Conservation (phyloP, 805 yeast species). For the Brettanomyces bruxellensis region DNA sequence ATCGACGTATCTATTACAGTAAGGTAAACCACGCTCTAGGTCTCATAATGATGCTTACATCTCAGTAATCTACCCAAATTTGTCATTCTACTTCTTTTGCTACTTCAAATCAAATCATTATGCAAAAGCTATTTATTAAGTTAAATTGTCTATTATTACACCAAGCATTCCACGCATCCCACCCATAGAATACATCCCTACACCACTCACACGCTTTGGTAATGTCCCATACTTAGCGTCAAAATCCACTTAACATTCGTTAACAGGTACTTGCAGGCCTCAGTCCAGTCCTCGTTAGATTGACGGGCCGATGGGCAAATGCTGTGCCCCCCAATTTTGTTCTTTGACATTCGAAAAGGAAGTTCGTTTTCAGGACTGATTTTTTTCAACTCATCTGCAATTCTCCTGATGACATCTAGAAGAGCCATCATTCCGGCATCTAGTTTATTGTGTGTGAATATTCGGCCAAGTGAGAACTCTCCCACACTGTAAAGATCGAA, state of each 20-base stretch:
- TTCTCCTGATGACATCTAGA: conserved; percentile 48
- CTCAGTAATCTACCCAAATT: too few relatives aligned
- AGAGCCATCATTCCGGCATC: conserved; percentile 79
- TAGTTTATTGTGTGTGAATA: conserved; percentile 64
- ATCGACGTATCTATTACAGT: too few relatives aligned
- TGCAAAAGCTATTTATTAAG: too few relatives aligned
- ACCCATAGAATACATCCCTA: too few relatives aligned
- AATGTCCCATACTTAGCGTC: conserved; percentile 40
- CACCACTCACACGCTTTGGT: too few relatives aligned
- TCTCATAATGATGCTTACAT: too few relatives aligned
- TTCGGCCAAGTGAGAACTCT: conserved; percentile 61
- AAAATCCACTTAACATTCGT: conserved; percentile 81
- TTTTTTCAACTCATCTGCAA: conserved; percentile 35
- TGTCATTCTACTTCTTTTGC: too few relatives aligned
- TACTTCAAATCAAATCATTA: too few relatives aligned
- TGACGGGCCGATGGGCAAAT: conserved; percentile 57
- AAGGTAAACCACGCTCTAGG: too few relatives aligned
- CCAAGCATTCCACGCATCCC: too few relatives aligned
- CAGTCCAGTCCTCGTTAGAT: conserved; percentile 78
- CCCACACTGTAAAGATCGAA: conserved; percentile 60
- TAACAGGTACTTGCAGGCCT: conserved; percentile 73
- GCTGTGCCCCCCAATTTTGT: conserved; percentile 67
- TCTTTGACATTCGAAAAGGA: conserved; percentile 67
- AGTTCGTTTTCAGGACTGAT: conserved; percentile 50
- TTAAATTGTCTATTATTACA: too few relatives aligned